A percentile compares a stretch with the other conserved stretches of the same genome.
These are phyloP conservation scores for Trichoderma reesei DNA, from an alignment of 495 filamentous ascomycete genomes.

Conservation along the genomic window DNA sequence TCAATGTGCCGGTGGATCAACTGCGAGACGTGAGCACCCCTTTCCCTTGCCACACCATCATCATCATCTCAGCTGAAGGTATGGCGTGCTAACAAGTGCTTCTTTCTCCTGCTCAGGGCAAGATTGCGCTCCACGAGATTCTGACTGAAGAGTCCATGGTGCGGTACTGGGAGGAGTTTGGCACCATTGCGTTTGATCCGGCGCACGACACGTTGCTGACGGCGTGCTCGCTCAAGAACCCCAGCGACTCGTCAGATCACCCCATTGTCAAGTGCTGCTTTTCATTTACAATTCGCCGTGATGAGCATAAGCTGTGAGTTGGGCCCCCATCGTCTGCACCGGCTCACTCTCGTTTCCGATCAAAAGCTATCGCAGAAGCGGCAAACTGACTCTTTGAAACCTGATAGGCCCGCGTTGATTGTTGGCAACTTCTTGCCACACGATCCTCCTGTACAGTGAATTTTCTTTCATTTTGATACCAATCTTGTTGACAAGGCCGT, in stretches of 20 bases:
- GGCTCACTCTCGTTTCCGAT: too few species aligned
- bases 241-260: slow-evolving; percentile 57
- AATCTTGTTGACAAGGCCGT: background rate
- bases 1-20: slow-evolving; percentile 83
- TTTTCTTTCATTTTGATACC: background rate
- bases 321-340: background rate
- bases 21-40: slow-evolving; percentile 69
- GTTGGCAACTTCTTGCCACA: slow-evolving; percentile 93
- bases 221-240: slow-evolving; percentile 83
- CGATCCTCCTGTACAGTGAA: slow-evolving; percentile 24
- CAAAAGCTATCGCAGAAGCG: background rate
- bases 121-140: slow-evolving; percentile 91
- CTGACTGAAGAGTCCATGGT: slow-evolving; percentile 89
- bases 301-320: slow-evolving; percentile 92
- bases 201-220: slow-evolving; percentile 96
- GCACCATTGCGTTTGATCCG: slow-evolving; percentile 93
- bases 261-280: slow-evolving; percentile 88
- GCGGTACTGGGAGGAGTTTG: slow-evolving; percentile 98
- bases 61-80: background rate
- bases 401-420: slow-evolving; percentile 73
- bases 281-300: slow-evolving; percentile 88
- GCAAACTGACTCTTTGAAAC: slow-evolving; percentile 2
- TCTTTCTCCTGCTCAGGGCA: slow-evolving; percentile 55
- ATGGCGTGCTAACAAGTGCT: slow-evolving; percentile 5
- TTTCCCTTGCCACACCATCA: background rate